Evolutionary conservation across 768 basidiomycete species (phyloP), one percentile per base, ranked within the genome.

Genomic region (Boletus subcaerulescens): DNA sequence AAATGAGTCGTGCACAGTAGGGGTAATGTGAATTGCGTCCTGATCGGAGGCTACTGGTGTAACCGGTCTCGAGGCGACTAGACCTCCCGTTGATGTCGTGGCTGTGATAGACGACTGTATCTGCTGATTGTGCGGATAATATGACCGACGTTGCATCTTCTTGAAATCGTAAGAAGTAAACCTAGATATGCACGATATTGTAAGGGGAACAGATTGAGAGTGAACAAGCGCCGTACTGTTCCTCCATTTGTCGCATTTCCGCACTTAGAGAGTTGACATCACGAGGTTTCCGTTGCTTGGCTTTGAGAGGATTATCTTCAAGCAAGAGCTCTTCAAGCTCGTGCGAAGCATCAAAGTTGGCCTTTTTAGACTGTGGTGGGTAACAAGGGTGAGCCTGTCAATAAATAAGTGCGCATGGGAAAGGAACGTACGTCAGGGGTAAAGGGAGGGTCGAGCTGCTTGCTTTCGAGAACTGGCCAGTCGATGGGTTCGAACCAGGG

Each of bases 291-390:
- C 96, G 84, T 57, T 89, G 86, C 66, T 93, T 87, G 10, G 96
- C 95, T 69, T 98, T 98, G 52, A 99, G 77, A 41, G 96, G 96
- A 63, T 98, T 98, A 67, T 98, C 95, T 72, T 99, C 96, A 17
- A 99, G 74, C 12, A 99, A 72, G 20, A 99, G 78, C 73, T 99
- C 96, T 67, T 99, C 96, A 35, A 99, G 76, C 72, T 99, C 96
- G 66, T 98, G 95, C 13, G 96, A 98, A 26, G 96, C 95, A 68
- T 99, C 96, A 67, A 99, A 99, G 71, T 99, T 98, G 31, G 96
- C 93, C 73, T 97, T 97, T 76, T 98, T 98, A n/a, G 87, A 86
- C 95, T 98, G 65, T 6, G 0, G 9, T n/a, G 44, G 55, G 43
- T 52, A 32, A 7, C 12, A 15, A 60, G 51, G n/a, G 53, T 55